phyloP scores from a whole-genome alignment of 176 grass and related monocot genomes.

The Saccharum officinarum region DNA sequence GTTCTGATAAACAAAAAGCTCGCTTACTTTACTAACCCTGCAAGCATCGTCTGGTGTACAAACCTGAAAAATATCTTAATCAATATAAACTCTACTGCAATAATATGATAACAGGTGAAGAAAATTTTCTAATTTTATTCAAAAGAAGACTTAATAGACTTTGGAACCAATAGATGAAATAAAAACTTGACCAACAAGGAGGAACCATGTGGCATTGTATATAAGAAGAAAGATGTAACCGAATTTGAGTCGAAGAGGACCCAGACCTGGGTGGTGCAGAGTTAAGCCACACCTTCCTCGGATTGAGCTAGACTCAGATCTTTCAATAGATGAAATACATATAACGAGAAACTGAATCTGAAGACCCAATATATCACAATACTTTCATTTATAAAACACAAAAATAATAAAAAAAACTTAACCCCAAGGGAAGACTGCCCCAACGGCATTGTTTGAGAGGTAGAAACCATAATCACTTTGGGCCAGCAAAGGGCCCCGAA shows the following conservation, averaged over 20 bases:
- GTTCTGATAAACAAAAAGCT: slow-evolving; percentile 98
- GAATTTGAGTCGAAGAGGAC: neutral
- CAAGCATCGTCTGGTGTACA: slow-evolving; percentile 90
- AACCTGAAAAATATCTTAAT: slow-evolving; percentile 61
- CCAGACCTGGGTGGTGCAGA: neutral
- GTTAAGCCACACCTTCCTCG: neutral
- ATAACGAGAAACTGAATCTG: neutral
- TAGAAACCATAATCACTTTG: neutral
- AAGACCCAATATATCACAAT: neutral
- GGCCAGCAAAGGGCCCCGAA: neutral
- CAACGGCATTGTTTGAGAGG: neutral
- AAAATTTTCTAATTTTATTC: neutral
- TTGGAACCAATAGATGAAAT: neutral
- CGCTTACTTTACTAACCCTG: slow-evolving; percentile 77
- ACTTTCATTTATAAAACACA: neutral
- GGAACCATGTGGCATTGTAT: neutral
- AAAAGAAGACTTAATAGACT: neutral
- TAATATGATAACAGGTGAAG: neutral
- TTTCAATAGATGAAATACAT: neutral
- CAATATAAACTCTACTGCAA: slow-evolving; percentile 29
- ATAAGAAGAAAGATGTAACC: neutral
- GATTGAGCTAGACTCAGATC: neutral
- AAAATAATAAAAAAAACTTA: neutral
- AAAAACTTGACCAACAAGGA: neutral
- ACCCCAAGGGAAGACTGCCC: neutral